A percentile compares a stretch with the other conserved stretches of the same genome.
Conservation (phyloP, 1,284 basidiomycete genomes). For the Puccinia polysora region DNA sequence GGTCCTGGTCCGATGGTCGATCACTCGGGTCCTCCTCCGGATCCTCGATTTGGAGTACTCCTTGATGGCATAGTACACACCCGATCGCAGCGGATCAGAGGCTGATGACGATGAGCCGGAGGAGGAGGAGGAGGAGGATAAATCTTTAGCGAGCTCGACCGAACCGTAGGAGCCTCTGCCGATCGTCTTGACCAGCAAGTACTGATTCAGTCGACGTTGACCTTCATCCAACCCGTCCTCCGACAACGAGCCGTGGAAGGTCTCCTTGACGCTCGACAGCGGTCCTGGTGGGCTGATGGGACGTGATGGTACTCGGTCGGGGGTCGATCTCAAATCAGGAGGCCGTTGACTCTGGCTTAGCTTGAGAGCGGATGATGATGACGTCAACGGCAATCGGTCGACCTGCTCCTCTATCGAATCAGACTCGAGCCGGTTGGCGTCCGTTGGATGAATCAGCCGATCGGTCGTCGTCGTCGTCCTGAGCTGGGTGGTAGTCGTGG, state of each 20-base stretch:
- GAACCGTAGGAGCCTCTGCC: conserved; percentile 25
- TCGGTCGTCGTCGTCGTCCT: no score
- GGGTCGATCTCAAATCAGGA: no score
- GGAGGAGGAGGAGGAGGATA: not conserved
- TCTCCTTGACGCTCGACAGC: conserved; percentile 3
- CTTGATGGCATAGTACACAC: conserved; percentile 11
- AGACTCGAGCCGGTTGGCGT: no score
- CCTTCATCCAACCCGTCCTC: conserved; percentile 1
- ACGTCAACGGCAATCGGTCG: no score
- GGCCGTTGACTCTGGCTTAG: no score
- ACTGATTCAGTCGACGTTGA: conserved; percentile 22
- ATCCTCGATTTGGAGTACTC: conserved; percentile 31
- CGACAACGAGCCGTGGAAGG: conserved; percentile 12
- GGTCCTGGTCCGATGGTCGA: not conserved
- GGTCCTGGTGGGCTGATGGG: not conserved
- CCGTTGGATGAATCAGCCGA: no score
- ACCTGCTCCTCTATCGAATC: no score
- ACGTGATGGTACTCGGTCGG: not conserved
- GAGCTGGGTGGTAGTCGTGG: no score
- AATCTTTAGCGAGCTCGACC: conserved; percentile 24
- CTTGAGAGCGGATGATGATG: no score
- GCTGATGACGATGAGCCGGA: not conserved
- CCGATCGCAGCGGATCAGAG: not conserved
- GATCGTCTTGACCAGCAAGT: conserved; percentile 10
- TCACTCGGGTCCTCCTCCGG: not conserved